phyloP scores from a whole-genome alignment of 495 filamentous ascomycete genomes.

The Hypoxylon fuscum region DNA sequence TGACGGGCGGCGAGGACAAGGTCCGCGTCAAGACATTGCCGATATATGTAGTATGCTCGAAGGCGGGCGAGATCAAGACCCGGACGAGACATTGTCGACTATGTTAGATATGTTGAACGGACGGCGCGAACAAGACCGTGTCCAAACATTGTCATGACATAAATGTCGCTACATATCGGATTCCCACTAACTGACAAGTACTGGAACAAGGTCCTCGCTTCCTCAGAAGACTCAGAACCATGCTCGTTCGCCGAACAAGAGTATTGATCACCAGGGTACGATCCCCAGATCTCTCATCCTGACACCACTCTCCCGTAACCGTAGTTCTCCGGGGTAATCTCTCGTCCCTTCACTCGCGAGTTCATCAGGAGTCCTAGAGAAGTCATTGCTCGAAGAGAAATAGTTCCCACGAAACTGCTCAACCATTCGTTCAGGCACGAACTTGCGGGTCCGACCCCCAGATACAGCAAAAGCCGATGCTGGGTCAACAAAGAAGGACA shows the following conservation, averaged over 20 bases:
- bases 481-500: constrained; percentile 19
- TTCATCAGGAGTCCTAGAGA: constrained; percentile 22
- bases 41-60: constrained; percentile 1
- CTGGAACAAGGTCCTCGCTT: constrained; percentile 15
- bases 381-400: not conserved
- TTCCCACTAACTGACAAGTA: constrained; percentile 6
- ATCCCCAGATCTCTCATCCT: constrained; percentile 6
- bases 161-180: constrained; percentile 6
- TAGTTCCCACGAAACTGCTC: too few species aligned
- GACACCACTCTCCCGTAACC: not conserved
- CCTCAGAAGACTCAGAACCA: constrained; percentile 27
- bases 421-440: too few species aligned
- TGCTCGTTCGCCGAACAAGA: constrained; percentile 15
- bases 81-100: constrained; percentile 31
- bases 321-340: too few species aligned
- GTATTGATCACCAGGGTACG: not conserved
- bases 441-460: too few species aligned
- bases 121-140: constrained; percentile 22
- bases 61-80: constrained; percentile 19
- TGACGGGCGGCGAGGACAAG: too few species aligned
- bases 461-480: constrained; percentile 16
- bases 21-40: too few species aligned
- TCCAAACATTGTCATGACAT: constrained; percentile 31
- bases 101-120: too few species aligned
- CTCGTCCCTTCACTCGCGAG: constrained; percentile 22